A percentile compares a stretch with the other conserved stretches of the same genome.
phyloP scores from a whole-genome alignment of 1,284 basidiomycete genomes.

The Marasmius tenuissimus region DNA sequence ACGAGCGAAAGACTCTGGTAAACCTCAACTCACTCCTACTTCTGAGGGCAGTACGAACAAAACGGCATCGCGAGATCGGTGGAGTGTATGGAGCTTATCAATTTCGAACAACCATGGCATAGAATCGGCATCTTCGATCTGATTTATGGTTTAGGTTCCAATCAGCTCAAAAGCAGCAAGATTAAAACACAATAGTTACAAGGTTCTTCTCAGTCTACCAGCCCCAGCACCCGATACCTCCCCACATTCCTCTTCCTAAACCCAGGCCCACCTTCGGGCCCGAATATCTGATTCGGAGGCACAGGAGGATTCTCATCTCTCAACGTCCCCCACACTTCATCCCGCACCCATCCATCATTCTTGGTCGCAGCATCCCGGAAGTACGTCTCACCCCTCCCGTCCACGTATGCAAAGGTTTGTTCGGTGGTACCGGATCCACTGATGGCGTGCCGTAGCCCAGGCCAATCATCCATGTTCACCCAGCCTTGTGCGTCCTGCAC shows the following conservation, averaged over 20 bases:
- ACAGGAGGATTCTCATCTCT: slow-evolving; percentile 31
- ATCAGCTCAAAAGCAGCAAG: too few species aligned
- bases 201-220: too few species aligned
- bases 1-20: too few species aligned
- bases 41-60: too few species aligned
- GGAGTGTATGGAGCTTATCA: too few species aligned
- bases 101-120: too few species aligned
- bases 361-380: slow-evolving; percentile 34
- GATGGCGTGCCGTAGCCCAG: slow-evolving; percentile 36
- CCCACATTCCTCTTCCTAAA: slow-evolving; percentile 20
- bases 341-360: slow-evolving; percentile 37
- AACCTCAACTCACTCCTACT: too few species aligned
- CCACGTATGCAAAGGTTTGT: slow-evolving; percentile 34
- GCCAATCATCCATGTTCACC: slow-evolving; percentile 39
- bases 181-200: too few species aligned
- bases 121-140: too few species aligned
- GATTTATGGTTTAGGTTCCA: too few species aligned
- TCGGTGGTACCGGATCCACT: slow-evolving; percentile 35
- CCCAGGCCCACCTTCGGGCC: slow-evolving; percentile 31
- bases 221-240: neutral
- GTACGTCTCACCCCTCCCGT: slow-evolving; percentile 31
- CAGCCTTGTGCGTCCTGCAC: slow-evolving; percentile 32
- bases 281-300: slow-evolving; percentile 31
- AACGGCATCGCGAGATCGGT: too few species aligned
- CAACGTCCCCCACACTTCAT: slow-evolving; percentile 36